These are phyloP conservation scores for Nepenthes gracilis DNA, from an alignment of 148 eudicot species.

Conservation along the genomic window DNA sequence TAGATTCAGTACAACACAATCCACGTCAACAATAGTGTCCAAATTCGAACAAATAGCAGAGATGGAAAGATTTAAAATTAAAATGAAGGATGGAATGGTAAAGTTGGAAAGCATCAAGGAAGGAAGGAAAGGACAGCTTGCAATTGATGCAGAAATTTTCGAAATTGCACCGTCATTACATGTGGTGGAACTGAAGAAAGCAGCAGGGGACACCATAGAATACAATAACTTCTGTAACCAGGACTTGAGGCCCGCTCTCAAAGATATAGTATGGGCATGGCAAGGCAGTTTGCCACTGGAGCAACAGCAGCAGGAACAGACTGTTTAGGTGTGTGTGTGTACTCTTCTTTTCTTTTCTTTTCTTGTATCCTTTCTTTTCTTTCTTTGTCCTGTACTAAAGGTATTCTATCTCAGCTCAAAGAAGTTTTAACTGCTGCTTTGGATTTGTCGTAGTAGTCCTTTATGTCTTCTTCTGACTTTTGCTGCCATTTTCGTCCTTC, in stretches of 20 bases:
- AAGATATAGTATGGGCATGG: conserved; percentile 62
- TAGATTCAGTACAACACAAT: conserved; percentile 34
- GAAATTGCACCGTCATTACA: conserved; percentile 71
- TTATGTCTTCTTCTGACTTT: no score
- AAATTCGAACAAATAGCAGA: conserved; percentile 54
- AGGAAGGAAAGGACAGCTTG: conserved; percentile 61
- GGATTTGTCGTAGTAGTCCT: no score
- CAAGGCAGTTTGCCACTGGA: conserved; percentile 18
- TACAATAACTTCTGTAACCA: conserved; percentile 42
- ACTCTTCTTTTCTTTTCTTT: no score
- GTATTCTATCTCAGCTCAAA: no score
- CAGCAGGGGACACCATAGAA: conserved; percentile 66
- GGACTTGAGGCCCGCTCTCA: conserved; percentile 59
- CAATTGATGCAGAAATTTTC: conserved; percentile 69
- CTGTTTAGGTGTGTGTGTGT: background rate
- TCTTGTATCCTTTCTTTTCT: no score
- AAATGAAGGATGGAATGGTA: conserved; percentile 49
- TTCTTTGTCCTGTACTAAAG: no score
- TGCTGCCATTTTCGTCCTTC: no score
- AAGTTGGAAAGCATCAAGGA: conserved; percentile 48
- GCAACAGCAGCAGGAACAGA: conserved; percentile 5
- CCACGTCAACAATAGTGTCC: conserved; percentile 40
- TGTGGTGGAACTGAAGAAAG: conserved; percentile 71
- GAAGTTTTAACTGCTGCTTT: no score
- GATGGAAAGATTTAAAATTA: conserved; percentile 29